Conservation (phyloP, 2,329 filamentous ascomycete species). For the Fusarium tricinctum region DNA sequence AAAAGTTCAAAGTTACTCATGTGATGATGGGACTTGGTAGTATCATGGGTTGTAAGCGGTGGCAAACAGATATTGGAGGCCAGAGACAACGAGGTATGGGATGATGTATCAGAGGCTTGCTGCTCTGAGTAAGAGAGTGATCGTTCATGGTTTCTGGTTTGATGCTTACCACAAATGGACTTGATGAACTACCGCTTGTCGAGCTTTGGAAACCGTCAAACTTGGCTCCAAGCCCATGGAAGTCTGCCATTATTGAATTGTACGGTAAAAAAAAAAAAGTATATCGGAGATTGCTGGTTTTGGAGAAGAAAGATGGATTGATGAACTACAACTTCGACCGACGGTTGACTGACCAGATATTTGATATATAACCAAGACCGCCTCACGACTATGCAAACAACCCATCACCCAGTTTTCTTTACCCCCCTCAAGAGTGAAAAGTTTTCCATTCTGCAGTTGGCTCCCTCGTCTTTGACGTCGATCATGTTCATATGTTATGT, state of each 20-base stretch:
- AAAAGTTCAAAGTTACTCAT: constrained; percentile 45
- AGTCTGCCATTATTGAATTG: constrained; percentile 37
- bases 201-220: constrained; percentile 48
- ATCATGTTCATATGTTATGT: constrained; percentile 22
- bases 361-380: constrained; percentile 25
- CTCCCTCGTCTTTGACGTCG: constrained; percentile 28
- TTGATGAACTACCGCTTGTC: constrained; percentile 42
- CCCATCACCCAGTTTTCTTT: constrained; percentile 1
- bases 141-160: neutral
- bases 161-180: constrained; percentile 46
- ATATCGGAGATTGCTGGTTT: neutral
- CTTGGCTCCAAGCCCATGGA: constrained; percentile 44
- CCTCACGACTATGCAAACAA: constrained; percentile 10
- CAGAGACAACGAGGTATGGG: constrained; percentile 46
- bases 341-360: neutral
- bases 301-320: neutral
- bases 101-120: constrained; percentile 48
- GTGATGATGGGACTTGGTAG: constrained; percentile 47
- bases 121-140: constrained; percentile 31
- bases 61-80: constrained; percentile 42
- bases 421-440: constrained; percentile 19
- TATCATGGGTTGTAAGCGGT: constrained; percentile 46
- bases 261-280: neutral
- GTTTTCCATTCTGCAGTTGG: constrained; percentile 40
- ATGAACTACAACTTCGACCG: neutral